A percentile compares a stretch with the other conserved stretches of the same genome.
Evolutionary conservation across 2,329 filamentous ascomycete genomes (phyloP).

Genomic region (Geosmithia flava): DNA sequence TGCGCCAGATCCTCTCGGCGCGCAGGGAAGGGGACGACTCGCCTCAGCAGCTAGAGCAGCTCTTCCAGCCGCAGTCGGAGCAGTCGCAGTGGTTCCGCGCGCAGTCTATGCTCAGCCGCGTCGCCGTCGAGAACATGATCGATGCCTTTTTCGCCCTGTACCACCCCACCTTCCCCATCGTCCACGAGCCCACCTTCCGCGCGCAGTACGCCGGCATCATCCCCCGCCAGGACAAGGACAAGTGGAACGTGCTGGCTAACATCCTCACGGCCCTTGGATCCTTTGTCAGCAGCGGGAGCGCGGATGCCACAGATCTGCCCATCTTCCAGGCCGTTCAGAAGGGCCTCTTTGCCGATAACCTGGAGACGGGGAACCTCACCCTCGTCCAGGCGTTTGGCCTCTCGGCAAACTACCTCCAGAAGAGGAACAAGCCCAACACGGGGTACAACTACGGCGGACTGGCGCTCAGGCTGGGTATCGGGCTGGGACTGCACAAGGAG

Average conservation of each 20-base stretch:
- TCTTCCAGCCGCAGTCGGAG: neutral
- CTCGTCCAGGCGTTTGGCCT: slow-evolving; percentile 17
- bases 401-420: slow-evolving; percentile 23
- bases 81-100: slow-evolving; percentile 1
- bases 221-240: neutral
- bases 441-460: slow-evolving; percentile 36
- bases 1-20: slow-evolving; percentile 12
- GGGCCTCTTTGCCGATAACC: slow-evolving; percentile 2
- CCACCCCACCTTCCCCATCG: slow-evolving; percentile 30
- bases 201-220: slow-evolving; percentile 11
- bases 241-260: slow-evolving; percentile 1
- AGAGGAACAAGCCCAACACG: slow-evolving; percentile 35
- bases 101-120: slow-evolving; percentile 1
- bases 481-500: slow-evolving; percentile 34
- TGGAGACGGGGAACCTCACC: slow-evolving; percentile 12
- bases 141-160: slow-evolving; percentile 30
- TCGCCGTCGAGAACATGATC: slow-evolving; percentile 18
- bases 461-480: slow-evolving; percentile 34
- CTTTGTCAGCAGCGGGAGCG: neutral
- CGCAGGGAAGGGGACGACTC: neutral
- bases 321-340: slow-evolving; percentile 1
- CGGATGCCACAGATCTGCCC: slow-evolving; percentile 1
- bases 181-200: slow-evolving; percentile 34
- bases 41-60: neutral
- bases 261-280: slow-evolving; percentile 1